These are phyloP conservation scores for Emergomyces pasteurianus DNA, from an alignment of 2,329 filamentous ascomycete species.

Conservation along the genomic window DNA sequence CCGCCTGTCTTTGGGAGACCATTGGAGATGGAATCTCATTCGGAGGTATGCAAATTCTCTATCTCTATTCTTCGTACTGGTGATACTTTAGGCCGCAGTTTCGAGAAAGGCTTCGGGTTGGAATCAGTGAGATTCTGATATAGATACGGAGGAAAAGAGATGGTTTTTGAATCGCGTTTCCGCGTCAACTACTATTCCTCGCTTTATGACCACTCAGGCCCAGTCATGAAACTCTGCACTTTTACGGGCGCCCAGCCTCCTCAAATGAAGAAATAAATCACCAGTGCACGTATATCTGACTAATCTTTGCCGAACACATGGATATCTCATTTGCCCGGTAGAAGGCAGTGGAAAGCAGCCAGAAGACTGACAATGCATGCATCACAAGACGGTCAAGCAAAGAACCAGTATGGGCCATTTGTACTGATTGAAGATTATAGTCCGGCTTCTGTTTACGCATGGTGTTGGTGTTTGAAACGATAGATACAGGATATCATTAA, in stretches of 20 bases:
- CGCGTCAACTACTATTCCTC: neutral
- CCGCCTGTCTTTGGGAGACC: no score
- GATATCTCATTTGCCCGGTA: no score
- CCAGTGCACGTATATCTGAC: neutral
- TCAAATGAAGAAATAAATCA: neutral
- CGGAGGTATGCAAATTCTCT: neutral
- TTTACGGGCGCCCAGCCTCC: neutral
- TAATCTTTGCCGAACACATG: neutral
- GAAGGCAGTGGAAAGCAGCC: no score
- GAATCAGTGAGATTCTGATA: neutral
- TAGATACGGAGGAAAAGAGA: neutral
- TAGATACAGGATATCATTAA: no score
- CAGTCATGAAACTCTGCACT: neutral
- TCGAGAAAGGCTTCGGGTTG: neutral
- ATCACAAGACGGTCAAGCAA: neutral
- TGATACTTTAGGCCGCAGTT: neutral
- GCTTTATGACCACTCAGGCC: neutral
- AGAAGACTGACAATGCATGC: no score
- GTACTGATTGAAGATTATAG: neutral
- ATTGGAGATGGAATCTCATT: neutral
- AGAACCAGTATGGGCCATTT: neutral
- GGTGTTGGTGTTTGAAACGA: no score
- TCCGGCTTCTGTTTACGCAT: neutral
- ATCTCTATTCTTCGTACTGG: no score
- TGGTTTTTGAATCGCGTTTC: neutral